Conservation (phyloP, 2,329 filamentous ascomycete genomes). For the Sporothrix sp. region DNA sequence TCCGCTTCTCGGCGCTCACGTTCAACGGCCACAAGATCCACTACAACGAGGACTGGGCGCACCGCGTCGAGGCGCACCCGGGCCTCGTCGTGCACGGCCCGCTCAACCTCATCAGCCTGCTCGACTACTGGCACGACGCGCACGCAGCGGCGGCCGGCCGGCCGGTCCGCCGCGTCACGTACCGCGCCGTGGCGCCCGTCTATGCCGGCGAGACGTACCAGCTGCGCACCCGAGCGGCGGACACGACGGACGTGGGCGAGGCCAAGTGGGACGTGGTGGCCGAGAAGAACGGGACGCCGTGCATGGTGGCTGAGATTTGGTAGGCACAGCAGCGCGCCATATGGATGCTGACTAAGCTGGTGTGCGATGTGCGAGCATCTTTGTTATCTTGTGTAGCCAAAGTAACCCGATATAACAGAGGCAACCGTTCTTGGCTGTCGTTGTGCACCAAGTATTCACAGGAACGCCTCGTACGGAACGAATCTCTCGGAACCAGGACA, state of each 20-base stretch:
- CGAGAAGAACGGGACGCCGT: neutral
- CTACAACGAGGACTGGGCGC: conserved; percentile 59
- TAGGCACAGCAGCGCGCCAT: no score
- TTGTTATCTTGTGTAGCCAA: no score
- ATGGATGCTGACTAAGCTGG: no score
- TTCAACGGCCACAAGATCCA: conserved; percentile 85
- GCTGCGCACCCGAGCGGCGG: neutral
- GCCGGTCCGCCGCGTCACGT: neutral
- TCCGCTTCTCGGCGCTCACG: conserved; percentile 74
- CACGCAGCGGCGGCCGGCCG: conserved; percentile 13
- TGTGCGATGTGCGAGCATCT: no score
- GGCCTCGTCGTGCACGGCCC: conserved; percentile 72
- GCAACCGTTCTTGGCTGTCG: no score
- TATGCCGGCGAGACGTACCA: neutral
- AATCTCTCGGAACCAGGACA: no score
- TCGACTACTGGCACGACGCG: conserved; percentile 54
- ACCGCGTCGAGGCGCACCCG: conserved; percentile 56
- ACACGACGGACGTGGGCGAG: neutral
- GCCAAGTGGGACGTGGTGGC: neutral
- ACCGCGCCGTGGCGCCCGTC: neutral
- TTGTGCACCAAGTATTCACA: no score
- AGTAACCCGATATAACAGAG: no score
- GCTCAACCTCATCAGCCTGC: conserved; percentile 61
- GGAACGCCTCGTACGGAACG: no score
- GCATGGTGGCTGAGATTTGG: neutral